phyloP scores from a whole-genome alignment of 148 eudicot species.

The Cornus kousa region DNA sequence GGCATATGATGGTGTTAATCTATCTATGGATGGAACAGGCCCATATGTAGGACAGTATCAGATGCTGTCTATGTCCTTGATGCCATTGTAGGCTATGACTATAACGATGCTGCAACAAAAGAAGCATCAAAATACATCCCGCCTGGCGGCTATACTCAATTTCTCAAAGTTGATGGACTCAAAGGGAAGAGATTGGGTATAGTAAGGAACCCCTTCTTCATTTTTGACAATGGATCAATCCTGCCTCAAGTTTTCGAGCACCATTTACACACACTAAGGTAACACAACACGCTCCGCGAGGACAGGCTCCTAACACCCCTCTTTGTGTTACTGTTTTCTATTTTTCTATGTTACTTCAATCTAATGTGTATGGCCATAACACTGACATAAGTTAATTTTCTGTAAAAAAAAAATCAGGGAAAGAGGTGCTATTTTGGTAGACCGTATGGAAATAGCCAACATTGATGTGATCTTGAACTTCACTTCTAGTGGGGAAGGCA shows the following conservation, averaged over 20 bases:
- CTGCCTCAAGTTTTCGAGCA: conserved; percentile 19
- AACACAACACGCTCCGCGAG: neutral
- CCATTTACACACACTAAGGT: conserved; percentile 42
- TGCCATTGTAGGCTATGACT: conserved; percentile 36
- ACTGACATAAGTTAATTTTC: neutral
- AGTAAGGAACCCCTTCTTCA: conserved; percentile 33
- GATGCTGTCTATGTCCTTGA: conserved; percentile 51
- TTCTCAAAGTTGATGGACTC: conserved; percentile 38
- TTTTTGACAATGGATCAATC: neutral
- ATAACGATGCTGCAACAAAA: conserved; percentile 37
- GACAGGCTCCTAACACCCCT: neutral
- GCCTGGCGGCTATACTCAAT: conserved; percentile 42
- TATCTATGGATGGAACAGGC: conserved; percentile 20
- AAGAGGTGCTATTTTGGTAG: conserved; percentile 35
- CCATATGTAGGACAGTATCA: conserved; percentile 48
- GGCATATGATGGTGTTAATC: too few species aligned
- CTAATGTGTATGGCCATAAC: too few species aligned
- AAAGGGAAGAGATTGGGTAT: conserved; percentile 47
- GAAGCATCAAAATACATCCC: conserved; percentile 41
- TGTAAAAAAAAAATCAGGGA: conserved; percentile 13
- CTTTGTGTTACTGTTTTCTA: neutral
- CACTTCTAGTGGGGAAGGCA: conserved; percentile 24
- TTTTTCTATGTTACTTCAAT: too few species aligned
- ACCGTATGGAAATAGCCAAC: conserved; percentile 30
- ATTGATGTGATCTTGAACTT: conserved; percentile 20